A percentile compares a stretch with the other conserved stretches of the same genome.
phyloP scores from a whole-genome alignment of 495 filamentous ascomycete genomes.

The Cryomyces minteri region DNA sequence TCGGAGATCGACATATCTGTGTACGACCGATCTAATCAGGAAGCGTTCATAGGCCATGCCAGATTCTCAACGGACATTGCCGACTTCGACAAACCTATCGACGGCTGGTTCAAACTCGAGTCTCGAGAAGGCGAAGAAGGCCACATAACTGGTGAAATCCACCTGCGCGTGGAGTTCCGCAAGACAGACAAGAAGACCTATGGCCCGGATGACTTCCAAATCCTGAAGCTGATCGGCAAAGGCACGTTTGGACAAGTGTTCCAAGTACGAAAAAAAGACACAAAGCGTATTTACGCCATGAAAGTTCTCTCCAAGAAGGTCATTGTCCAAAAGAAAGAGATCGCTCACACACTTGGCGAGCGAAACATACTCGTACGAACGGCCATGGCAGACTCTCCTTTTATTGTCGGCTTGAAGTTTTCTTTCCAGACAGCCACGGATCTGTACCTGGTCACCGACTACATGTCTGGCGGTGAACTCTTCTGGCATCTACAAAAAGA shows the following conservation, averaged over 20 bases:
- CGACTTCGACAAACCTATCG: conserved; percentile 47
- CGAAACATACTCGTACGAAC: conserved; percentile 94
- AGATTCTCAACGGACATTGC: conserved; percentile 37
- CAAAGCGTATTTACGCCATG: conserved; percentile 92
- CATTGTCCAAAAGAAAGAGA: conserved; percentile 98
- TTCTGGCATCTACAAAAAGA: conserved; percentile 99
- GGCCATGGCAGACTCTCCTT: conserved; percentile 86
- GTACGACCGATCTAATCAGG: conserved; percentile 70
- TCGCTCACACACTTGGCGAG: conserved; percentile 91
- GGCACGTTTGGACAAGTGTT: conserved; percentile 99
- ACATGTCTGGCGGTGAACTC: conserved; percentile 96
- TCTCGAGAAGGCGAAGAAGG: conserved; percentile 43
- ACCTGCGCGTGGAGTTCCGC: conserved; percentile 70
- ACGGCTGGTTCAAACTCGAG: conserved; percentile 73
- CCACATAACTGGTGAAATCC: conserved; percentile 78
- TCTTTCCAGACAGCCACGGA: conserved; percentile 97
- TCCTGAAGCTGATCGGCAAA: conserved; percentile 91
- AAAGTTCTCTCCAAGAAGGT: conserved; percentile 98
- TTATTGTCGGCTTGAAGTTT: conserved; percentile 96
- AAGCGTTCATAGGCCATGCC: conserved; percentile 84
- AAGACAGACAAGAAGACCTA: conserved; percentile 83
- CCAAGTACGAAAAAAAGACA: conserved; percentile 97
- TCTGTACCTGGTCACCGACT: conserved; percentile 96
- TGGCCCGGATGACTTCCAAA: conserved; percentile 91
- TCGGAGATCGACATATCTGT: conserved; percentile 86